phyloP scores from a whole-genome alignment of 192 early-diverging fungal genomes.

The Mortierella hygrophila region DNA sequence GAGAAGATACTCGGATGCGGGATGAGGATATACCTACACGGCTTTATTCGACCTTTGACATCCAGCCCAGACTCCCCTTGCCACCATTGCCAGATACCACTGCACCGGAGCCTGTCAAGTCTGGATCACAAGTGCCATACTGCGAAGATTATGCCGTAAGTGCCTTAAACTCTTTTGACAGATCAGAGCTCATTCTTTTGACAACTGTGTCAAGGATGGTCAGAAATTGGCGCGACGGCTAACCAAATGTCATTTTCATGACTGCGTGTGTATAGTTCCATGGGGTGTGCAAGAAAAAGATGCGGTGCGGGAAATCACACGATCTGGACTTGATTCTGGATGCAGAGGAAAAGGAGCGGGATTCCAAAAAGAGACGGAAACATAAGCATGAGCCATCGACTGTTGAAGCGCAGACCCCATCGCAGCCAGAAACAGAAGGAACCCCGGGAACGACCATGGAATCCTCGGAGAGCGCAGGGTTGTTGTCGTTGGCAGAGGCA shows the following conservation, averaged over 20 bases:
- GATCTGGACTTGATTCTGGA: conserved; percentile 93
- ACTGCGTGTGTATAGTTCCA: conserved; percentile 64
- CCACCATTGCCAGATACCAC: background rate
- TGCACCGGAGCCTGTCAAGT: background rate
- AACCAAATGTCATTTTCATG: background rate
- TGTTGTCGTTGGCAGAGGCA: background rate
- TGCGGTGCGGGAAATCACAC: conserved; percentile 80
- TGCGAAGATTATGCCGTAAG: conserved; percentile 91
- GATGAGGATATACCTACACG: background rate
- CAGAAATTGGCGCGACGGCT: background rate
- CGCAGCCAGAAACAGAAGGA: background rate
- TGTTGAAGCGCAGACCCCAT: background rate
- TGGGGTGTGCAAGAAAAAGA: conserved; percentile 82
- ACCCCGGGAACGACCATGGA: conserved; percentile 6
- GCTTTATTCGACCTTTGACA: conserved; percentile 25
- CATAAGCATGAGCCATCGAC: conserved; percentile 13
- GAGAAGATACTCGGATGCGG: conserved; percentile 30
- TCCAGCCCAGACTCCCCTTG: conserved; percentile 27
- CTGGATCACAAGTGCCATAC: background rate
- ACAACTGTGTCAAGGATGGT: background rate
- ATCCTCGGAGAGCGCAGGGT: background rate
- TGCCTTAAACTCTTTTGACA: background rate
- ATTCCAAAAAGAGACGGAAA: conserved; percentile 56
- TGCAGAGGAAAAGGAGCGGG: conserved; percentile 63
- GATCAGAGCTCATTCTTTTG: background rate